Base-by-base conservation (phyloP, 805 yeast species). In the Myxozyma mucilagina region DNA sequence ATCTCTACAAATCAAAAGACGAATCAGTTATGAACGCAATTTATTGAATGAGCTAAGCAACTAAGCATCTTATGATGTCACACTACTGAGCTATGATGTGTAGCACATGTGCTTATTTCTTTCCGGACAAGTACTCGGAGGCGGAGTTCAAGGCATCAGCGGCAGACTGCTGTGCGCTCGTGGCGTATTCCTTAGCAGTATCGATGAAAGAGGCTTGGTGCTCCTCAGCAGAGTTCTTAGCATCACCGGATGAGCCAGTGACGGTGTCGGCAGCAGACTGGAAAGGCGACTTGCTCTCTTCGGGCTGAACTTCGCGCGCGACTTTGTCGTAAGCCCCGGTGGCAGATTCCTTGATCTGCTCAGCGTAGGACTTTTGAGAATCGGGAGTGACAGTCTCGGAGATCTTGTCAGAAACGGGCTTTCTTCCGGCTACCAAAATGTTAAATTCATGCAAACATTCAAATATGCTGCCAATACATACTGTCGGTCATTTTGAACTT, bases 381-480 rank as follows among this genome's bases (percentile, higher is more conserved):
- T 90, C 86, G 67, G 96, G 96, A 67, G 82, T 87, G 47, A 87
- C 62, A 47, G 82, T 71, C 80, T 90, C 96, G 56, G 81, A 60
- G 68, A 82, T 77, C 77, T 89, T 88, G 74, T 87, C 87, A 67
- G 85, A 68, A 72, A 90, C 81, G 73, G 82, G 78, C 79, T 90
- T 90, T 87, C 96, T 87, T 71, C 87, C 89, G 64, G 81, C 72
- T 58, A 44, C 7, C 16, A n/a, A 9, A 9, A 16, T 29, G 38
- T 29, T 9, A 14, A 4, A 35, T 45, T 42, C 16, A 59, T 41
- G 13, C 13, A 34, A 8, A 7, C 6, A 35, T 6, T 8, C 48
- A 16, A n/a, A 16, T 16, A 31, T 16, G 11, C 20, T 13, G 42
- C 5, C 7, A 31, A 7, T n/a, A 39, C 57, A 24, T 56, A 60